These are phyloP conservation scores for Scedosporium dehoogii DNA, from an alignment of 2,329 filamentous ascomycete species.

Conservation along the genomic window DNA sequence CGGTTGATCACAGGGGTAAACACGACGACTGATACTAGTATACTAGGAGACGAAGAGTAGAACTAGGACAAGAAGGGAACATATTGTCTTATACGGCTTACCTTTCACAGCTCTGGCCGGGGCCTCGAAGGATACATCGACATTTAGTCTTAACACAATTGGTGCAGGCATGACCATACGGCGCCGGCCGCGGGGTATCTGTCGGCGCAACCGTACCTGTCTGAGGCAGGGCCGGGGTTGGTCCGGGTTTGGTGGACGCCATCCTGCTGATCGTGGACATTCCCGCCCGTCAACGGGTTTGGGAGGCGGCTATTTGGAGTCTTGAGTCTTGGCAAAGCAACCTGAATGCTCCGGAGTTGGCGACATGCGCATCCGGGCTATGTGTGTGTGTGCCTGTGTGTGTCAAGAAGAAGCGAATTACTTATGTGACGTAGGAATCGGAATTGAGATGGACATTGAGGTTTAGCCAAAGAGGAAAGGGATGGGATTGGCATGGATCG, in stretches of 20 bases:
- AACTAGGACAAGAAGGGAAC: neutral
- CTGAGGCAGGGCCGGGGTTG: neutral
- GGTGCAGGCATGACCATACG: constrained; percentile 4
- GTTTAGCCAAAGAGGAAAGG: neutral
- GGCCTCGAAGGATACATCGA: constrained; percentile 1
- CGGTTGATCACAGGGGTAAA: too few species aligned
- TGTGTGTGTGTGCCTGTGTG: neutral
- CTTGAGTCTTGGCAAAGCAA: neutral
- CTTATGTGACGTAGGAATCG: neutral
- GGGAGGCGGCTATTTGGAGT: neutral
- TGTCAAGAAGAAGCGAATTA: neutral
- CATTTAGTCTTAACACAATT: constrained; percentile 5
- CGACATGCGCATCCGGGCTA: neutral
- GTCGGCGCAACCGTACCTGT: neutral
- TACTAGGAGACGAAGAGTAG: neutral
- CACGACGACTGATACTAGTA: neutral
- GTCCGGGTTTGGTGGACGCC: neutral
- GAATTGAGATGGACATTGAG: neutral
- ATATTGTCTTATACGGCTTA: neutral
- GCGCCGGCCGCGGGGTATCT: neutral
- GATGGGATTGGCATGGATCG: neutral
- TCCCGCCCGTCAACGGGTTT: neutral
- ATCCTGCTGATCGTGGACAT: neutral
- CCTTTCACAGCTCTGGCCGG: constrained; percentile 1
- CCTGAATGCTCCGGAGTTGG: neutral